Evolutionary conservation across 202 grass and related monocot genomes (phyloP).

Genomic region (Schoenoplectus triqueter): DNA sequence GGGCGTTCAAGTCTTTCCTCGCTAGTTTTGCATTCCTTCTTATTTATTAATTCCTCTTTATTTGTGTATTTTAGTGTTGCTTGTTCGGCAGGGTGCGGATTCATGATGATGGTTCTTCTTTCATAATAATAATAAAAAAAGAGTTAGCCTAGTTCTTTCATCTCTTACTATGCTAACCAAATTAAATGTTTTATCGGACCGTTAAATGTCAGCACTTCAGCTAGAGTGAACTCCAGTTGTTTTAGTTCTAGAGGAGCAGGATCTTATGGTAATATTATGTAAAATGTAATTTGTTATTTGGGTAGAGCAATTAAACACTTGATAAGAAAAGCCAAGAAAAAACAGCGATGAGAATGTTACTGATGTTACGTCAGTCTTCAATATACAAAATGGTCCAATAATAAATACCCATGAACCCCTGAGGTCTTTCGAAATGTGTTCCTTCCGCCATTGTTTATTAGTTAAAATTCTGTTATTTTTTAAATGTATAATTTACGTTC

Average conservation of each 20-base stretch:
- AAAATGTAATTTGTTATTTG: not conserved
- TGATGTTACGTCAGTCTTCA: not conserved
- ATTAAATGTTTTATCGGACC: not conserved
- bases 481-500: not conserved
- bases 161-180: not conserved
- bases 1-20: slow-evolving; percentile 62
- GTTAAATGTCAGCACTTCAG: not conserved
- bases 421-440: not conserved
- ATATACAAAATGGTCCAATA: not conserved
- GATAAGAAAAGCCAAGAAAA: not conserved
- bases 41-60: slow-evolving; percentile 25
- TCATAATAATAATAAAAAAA: slow-evolving; percentile 16
- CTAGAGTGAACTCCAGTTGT: not conserved
- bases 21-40: slow-evolving; percentile 29
- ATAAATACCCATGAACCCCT: not conserved
- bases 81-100: not conserved
- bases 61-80: slow-evolving; percentile 6
- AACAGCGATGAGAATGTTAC: not conserved
- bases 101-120: not conserved
- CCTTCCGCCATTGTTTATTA: not conserved
- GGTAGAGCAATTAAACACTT: not conserved
- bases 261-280: not conserved
- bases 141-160: not conserved
- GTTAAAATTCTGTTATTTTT: not conserved
- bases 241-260: not conserved